Evolutionary conservation across 257 asterid genomes (phyloP).

Genomic region (Solanum chilense): DNA sequence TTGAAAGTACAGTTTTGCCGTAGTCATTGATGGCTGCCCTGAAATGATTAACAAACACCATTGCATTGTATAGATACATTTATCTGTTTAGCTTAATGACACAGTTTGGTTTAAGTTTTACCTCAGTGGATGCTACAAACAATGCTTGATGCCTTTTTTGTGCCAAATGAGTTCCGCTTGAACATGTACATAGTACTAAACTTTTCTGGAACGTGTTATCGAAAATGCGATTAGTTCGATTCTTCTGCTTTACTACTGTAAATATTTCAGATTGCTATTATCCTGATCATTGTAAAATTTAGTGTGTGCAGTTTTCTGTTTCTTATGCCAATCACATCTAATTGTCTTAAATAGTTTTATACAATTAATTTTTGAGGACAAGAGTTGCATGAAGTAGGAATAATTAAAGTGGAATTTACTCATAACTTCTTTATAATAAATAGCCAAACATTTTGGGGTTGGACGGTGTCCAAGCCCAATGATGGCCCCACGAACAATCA

Average conservation of each 20-base stretch:
- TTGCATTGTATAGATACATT: conserved; percentile 42
- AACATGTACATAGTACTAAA: background rate
- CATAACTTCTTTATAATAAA: background rate
- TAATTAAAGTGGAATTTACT: background rate
- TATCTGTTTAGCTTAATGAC: conserved; percentile 4
- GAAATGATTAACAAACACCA: conserved; percentile 15
- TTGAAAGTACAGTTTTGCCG: conserved; percentile 14
- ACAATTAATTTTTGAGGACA: background rate
- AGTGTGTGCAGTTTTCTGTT: background rate
- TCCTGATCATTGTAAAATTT: background rate
- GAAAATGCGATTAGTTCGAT: background rate
- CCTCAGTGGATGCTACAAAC: background rate
- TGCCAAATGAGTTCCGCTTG: background rate
- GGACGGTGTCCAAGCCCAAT: background rate
- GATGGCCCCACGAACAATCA: background rate
- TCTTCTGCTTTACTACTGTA: background rate
- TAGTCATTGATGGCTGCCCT: conserved; percentile 22
- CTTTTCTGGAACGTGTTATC: background rate
- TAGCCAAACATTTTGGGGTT: background rate
- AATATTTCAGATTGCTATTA: background rate
- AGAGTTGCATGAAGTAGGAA: background rate
- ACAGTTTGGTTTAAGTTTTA: background rate
- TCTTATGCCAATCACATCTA: background rate
- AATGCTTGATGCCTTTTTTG: background rate
- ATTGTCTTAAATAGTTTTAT: background rate